These are phyloP conservation scores for Silene noctiflora DNA, from an alignment of 179 eudicot species.

Conservation along the genomic window DNA sequence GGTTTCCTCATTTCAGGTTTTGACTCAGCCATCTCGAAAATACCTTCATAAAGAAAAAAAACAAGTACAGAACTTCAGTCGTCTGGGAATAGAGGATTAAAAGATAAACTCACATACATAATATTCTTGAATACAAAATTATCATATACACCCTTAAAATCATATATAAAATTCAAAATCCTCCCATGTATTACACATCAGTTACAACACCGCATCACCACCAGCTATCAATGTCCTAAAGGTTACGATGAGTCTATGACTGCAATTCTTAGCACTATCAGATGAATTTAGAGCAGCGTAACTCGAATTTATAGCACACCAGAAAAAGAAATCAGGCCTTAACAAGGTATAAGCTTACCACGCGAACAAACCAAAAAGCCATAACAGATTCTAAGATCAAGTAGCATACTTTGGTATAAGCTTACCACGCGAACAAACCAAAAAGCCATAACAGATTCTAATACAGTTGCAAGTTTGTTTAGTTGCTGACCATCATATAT, in stretches of 20 bases:
- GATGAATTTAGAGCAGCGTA: not conserved
- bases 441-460: not conserved
- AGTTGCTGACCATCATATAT: not conserved
- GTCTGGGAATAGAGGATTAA: not conserved
- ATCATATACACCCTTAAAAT: not conserved
- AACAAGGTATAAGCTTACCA: not conserved
- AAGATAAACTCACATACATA: not conserved
- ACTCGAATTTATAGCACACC: not conserved
- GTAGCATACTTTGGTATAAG: no score
- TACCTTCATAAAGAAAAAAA: conserved; percentile 20
- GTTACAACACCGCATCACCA: no score
- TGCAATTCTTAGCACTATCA: not conserved
- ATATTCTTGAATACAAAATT: not conserved
- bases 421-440: no score
- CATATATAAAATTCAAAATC: not conserved
- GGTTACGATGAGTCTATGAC: no score
- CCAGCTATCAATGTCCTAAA: no score
- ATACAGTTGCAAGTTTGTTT: not conserved
- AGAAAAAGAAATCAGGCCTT: not conserved
- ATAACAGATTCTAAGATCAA: no score
- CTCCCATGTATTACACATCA: not conserved
- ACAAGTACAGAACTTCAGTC: not conserved
- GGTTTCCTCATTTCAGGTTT: conserved; percentile 48
- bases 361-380: no score
- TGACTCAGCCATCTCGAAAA: conserved; percentile 61